Conservation (phyloP, 2,329 filamentous ascomycete genomes). For the Neonectria magnoliae region DNA sequence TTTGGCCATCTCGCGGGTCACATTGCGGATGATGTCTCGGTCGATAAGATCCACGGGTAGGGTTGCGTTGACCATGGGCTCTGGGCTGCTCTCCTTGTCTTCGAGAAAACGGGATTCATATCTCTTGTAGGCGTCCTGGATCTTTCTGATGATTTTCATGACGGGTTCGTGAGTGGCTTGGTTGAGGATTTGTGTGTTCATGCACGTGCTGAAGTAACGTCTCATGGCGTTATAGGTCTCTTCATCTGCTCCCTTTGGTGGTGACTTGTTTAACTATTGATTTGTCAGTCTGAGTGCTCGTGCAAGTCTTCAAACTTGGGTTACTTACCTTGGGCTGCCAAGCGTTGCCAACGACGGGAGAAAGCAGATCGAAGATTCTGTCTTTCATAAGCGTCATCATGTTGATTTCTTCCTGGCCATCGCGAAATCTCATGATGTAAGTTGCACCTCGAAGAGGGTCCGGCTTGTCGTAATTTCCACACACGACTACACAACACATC, state of each 20-base stretch:
- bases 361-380: not conserved
- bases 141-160: constrained; percentile 13
- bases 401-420: constrained; percentile 2
- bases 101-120: not conserved
- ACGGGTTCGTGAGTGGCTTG: not conserved
- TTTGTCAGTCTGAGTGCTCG: not conserved
- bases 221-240: constrained; percentile 1
- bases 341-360: constrained; percentile 1
- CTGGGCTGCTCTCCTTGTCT: not conserved
- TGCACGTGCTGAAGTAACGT: constrained; percentile 22
- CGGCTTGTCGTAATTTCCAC: constrained; percentile 18
- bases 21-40: constrained; percentile 5
- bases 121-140: constrained; percentile 13
- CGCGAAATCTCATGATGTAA: not conserved
- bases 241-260: not conserved
- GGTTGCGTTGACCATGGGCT: constrained; percentile 1
- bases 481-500: constrained; percentile 8
- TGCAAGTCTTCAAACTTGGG: not conserved
- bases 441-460: not conserved
- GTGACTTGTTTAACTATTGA: not conserved
- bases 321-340: not conserved
- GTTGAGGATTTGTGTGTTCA: not conserved
- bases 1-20: constrained; percentile 4
- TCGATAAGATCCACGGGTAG: constrained; percentile 9
- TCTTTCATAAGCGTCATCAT: not conserved